Evolutionary conservation across 306 rosid species (phyloP), one percentile per base, ranked within the genome.

Genomic region (Cajanus cajan): DNA sequence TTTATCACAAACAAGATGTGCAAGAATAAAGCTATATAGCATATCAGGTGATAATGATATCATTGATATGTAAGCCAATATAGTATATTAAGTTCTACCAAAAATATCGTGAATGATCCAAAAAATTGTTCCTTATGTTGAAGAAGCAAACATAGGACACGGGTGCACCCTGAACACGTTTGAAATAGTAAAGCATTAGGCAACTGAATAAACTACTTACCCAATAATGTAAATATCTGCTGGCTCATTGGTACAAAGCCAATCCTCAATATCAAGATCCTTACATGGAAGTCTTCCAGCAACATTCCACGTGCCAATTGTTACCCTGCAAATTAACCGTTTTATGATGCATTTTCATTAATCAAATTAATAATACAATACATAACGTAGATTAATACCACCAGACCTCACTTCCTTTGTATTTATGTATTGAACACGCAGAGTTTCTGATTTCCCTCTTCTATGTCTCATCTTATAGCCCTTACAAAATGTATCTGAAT

Each of bases 371-470:
- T 63, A 65, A 28, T 68, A 80, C 58, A 68, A 39, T 15, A 79
- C 55, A 43, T 73, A 80, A 25, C 44, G 11, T 62, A n/a, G 45
- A 59, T 22, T 18, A n/a, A n/a, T n/a, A 85, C 34, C 41, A 52
- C 67, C 92, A 59, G 24, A 95, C 98, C 98, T 92, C 87, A 95
- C 78, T 82, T 95, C 98, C 91, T 87, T 92, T 2, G 81, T 90
- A 68, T 92, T 86, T 88, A 92, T 92, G 88, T 92, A 95, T 85
- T 95, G 98, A 69, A 39, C 91, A 15, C 98, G 95, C 59, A 90
- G 65, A 58, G 98, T 95, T 82, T 95, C 98, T 25, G 98, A 95
- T 80, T 92, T 95, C 75, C 98, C 90, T 84, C 98, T 91, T 79
- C 92, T 81, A 78, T 91, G 98, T 80, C 85, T 73, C 41, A 44